phyloP scores from a whole-genome alignment of 352 stramenopile genomes.

The Phytophthora fragariae region DNA sequence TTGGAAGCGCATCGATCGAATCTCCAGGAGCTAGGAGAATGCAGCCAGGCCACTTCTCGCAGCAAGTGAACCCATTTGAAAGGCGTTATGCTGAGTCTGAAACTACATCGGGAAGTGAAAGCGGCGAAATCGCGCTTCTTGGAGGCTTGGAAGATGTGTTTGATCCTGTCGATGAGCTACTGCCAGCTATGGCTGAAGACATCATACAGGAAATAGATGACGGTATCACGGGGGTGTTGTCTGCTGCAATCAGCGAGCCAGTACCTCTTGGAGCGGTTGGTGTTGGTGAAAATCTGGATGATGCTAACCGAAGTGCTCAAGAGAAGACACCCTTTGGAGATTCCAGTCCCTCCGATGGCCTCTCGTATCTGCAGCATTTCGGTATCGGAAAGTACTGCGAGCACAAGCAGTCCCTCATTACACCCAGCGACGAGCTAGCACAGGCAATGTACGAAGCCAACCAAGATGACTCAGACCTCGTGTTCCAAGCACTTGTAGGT shows the following conservation, averaged over 20 bases:
- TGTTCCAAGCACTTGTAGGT: constrained; percentile 53
- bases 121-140: constrained; percentile 33
- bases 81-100: constrained; percentile 19
- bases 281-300: neutral
- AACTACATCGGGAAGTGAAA: constrained; percentile 27
- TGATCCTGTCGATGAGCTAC: constrained; percentile 41
- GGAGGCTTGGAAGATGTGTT: constrained; percentile 37
- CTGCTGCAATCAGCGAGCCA: neutral
- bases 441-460: constrained; percentile 47
- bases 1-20: neutral
- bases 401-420: constrained; percentile 43
- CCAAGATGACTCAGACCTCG: constrained; percentile 49
- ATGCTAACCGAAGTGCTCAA: neutral
- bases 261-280: neutral
- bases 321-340: constrained; percentile 7
- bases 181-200: constrained; percentile 21
- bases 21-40: neutral
- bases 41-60: neutral
- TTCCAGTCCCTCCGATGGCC: constrained; percentile 20
- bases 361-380: constrained; percentile 45
- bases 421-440: constrained; percentile 41
- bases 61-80: constrained; percentile 6
- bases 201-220: constrained; percentile 1
- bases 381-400: constrained; percentile 53
- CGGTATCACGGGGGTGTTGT: neutral